A percentile compares a stretch with the other conserved stretches of the same genome.
Evolutionary conservation across 2,329 filamentous ascomycete genomes (phyloP).

Genomic region (Lasiodiplodia sp.): DNA sequence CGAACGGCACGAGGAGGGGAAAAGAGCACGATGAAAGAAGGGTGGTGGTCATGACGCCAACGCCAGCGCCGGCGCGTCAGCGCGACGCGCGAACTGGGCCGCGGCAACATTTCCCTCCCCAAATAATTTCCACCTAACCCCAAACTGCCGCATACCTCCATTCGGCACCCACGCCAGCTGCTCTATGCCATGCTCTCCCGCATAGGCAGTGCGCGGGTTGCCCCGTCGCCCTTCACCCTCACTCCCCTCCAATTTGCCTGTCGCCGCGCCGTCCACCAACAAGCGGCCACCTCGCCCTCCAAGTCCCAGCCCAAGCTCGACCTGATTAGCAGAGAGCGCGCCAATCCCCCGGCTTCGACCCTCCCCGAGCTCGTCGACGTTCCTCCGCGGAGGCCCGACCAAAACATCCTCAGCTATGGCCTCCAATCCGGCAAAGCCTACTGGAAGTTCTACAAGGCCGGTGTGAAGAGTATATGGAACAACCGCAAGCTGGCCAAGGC

Average conservation of each 20-base stretch:
- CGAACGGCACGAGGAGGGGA: not conserved
- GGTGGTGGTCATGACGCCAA: not conserved
- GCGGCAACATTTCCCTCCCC: slow-evolving; percentile 4
- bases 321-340: not conserved
- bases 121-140: slow-evolving; percentile 4
- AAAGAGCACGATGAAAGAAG: too few relatives aligned
- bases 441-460: slow-evolving; percentile 84
- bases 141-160: not conserved
- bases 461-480: slow-evolving; percentile 74
- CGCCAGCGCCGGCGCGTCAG: not conserved
- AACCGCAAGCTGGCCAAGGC: slow-evolving; percentile 62
- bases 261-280: not conserved
- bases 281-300: not conserved
- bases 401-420: slow-evolving; percentile 61
- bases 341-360: slow-evolving; percentile 78
- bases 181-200: slow-evolving; percentile 14
- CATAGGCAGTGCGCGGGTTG: slow-evolving; percentile 1
- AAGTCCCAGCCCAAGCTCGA: not conserved
- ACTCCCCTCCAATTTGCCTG: not conserved
- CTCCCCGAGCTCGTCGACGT: slow-evolving; percentile 73
- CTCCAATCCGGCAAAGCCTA: slow-evolving; percentile 76
- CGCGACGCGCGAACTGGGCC: not conserved
- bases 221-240: slow-evolving; percentile 1
- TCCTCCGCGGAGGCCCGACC: slow-evolving; percentile 60
- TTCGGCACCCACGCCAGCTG: not conserved